Evolutionary conservation across 306 rosid genomes (phyloP), one percentile per base, ranked within the genome.

Genomic region (Alnus glutinosa): DNA sequence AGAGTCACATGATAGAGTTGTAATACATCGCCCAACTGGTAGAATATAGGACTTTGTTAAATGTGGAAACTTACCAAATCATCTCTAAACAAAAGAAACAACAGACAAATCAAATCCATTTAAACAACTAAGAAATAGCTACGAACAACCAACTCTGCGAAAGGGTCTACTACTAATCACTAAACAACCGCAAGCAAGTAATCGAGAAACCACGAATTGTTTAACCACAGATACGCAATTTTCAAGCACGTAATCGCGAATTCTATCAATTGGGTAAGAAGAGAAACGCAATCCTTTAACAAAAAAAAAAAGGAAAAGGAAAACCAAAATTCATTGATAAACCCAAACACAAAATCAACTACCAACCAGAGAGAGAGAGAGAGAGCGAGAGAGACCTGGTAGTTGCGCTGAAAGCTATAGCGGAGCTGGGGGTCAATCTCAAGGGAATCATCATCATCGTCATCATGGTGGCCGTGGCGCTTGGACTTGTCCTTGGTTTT

Each of bases 341-440:
- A 68, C 74, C 11, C 55, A 70, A 77, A 32, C 47, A 32, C 3
- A 32, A 34, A 10, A 61, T 28, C 44, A 74, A 55, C 15, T 55
- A 62, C 42, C 10, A 34, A 28, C 14, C 32, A 23, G 28, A 47
- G 18, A 51, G 74, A 34, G 37, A 34, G 37, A 36, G 18, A 75
- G 63, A 18, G 75, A 69, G 57, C 5, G 49, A 70, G 67, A 50
- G 36, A 55, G 69, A 95, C 97, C 99, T 95, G 95, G 66, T 69
- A 95, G 75, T 95, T 95, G 58, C 99, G 97, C 75, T 95, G 97
- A 83, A 95, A 95, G 81, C 98, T 95, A 85, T 95, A 95, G 81
- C 98, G 97, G 36, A 95, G 89, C 86, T 95, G 92, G 4, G 98
- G 98, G 73, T 95, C 99, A 66, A 95, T 91, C 86, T 89, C 92